Evolutionary conservation across 306 rosid species (phyloP).

Genomic region (Acmispon strigosus): DNA sequence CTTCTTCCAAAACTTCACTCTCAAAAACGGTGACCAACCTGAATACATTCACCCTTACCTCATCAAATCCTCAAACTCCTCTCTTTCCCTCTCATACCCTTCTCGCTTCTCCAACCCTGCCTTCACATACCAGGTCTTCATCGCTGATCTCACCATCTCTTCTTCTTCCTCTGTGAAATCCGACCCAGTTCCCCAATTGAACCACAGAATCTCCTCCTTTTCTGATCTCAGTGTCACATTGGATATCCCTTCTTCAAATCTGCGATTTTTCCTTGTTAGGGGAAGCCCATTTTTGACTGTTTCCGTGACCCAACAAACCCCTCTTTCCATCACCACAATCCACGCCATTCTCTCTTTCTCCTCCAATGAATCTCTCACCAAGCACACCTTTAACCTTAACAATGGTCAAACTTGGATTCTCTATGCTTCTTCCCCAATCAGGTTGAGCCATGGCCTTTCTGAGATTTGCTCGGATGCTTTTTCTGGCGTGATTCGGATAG

Average conservation of each 20-base stretch:
- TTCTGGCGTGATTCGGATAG: slow-evolving; percentile 58
- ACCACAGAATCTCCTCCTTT: slow-evolving; percentile 53
- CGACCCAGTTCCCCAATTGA: neutral
- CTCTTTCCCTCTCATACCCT: slow-evolving; percentile 70
- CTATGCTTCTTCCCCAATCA: slow-evolving; percentile 54
- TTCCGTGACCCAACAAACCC: slow-evolving; percentile 32
- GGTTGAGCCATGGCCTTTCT: slow-evolving; percentile 26
- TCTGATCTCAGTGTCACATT: slow-evolving; percentile 69
- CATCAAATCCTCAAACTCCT: slow-evolving; percentile 47
- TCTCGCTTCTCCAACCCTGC: slow-evolving; percentile 38
- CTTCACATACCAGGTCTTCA: slow-evolving; percentile 50
- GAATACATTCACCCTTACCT: slow-evolving; percentile 86
- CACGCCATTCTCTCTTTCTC: slow-evolving; percentile 55
- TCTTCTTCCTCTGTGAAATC: slow-evolving; percentile 23
- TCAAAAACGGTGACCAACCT: slow-evolving; percentile 65
- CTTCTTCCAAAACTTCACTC: slow-evolving; percentile 72
- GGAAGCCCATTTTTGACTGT: slow-evolving; percentile 82
- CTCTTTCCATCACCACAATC: slow-evolving; percentile 54
- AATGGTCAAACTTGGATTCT: slow-evolving; percentile 79
- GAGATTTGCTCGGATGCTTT: slow-evolving; percentile 45
- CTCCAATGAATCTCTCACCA: slow-evolving; percentile 39
- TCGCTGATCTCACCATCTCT: slow-evolving; percentile 64
- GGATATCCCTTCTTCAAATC: slow-evolving; percentile 65
- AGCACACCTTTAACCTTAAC: slow-evolving; percentile 53
- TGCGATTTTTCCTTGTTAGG: slow-evolving; percentile 64